Evolutionary conservation across 495 filamentous ascomycete genomes (phyloP).

Genomic region (Ramalina intermedia): DNA sequence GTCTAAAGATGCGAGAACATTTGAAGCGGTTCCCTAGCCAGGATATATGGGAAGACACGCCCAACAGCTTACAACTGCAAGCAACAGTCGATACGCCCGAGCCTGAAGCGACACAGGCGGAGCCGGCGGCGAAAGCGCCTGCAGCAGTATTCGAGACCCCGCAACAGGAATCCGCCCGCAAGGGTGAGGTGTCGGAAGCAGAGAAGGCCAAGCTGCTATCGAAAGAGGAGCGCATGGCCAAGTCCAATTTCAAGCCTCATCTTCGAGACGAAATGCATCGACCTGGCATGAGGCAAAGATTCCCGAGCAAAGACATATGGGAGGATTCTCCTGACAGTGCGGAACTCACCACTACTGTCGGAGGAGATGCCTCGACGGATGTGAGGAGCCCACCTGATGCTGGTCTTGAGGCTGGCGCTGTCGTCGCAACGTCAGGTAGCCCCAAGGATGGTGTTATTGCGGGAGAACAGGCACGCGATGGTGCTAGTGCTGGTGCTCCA

Average conservation of each 20-base stretch:
- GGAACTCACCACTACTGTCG: constrained; percentile 66
- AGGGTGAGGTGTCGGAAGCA: constrained; percentile 30
- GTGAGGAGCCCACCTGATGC: constrained; percentile 16
- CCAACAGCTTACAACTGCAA: constrained; percentile 68
- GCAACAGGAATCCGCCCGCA: constrained; percentile 39
- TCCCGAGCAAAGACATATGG: constrained; percentile 93
- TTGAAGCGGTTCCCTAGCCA: constrained; percentile 76
- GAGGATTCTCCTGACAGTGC: constrained; percentile 84
- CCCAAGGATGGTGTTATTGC: constrained; percentile 9
- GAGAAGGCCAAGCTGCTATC: constrained; percentile 34
- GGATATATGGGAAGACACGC: constrained; percentile 95
- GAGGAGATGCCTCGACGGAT: constrained; percentile 39
- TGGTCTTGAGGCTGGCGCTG: constrained; percentile 16
- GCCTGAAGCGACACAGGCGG: constrained; percentile 26
- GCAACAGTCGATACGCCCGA: constrained; percentile 79
- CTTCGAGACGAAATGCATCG: constrained; percentile 28
- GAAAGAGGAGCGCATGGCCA: constrained; percentile 29
- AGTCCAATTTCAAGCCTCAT: constrained; percentile 26
- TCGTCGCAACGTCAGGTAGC: constrained; percentile 12
- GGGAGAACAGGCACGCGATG: constrained; percentile 14
- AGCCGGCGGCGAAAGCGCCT: constrained; percentile 17
- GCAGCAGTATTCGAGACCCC: constrained; percentile 35
- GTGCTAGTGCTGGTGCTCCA: constrained; percentile 21
- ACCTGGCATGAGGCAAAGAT: constrained; percentile 52
- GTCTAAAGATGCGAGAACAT: constrained; percentile 47